phyloP scores from a whole-genome alignment of 2,329 filamentous ascomycete species.

The Fusarium sacchari region DNA sequence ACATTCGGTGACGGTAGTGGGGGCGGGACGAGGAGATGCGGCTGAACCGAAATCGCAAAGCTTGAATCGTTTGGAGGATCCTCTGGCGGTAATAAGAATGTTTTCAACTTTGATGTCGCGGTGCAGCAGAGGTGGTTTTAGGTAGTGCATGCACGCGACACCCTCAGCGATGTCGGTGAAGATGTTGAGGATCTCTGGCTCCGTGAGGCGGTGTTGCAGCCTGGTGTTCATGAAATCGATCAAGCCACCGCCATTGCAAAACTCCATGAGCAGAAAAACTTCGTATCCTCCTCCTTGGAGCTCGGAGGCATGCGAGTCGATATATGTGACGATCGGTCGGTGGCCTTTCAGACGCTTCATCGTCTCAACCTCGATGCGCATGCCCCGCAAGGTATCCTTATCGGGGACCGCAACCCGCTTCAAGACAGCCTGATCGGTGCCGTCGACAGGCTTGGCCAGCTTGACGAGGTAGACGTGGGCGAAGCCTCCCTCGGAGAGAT shows the following conservation, averaged over 20 bases:
- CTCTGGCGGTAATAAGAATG: conserved; percentile 82
- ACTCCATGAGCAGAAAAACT: conserved; percentile 98
- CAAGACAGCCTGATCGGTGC: conserved; percentile 83
- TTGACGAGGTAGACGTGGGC: conserved; percentile 98
- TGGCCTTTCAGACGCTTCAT: conserved; percentile 99
- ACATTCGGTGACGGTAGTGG: conserved; percentile 87
- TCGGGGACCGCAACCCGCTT: conserved; percentile 97
- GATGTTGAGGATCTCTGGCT: conserved; percentile 97
- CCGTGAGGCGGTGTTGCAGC: conserved; percentile 93
- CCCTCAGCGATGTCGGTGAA: conserved; percentile 96
- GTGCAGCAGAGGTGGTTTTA: conserved; percentile 91
- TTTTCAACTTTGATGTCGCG: conserved; percentile 98
- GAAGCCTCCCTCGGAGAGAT: conserved; percentile 97
- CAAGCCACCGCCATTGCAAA: conserved; percentile 90
- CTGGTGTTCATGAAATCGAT: conserved; percentile 99
- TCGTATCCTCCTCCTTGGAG: conserved; percentile 93
- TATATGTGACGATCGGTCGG: conserved; percentile 95
- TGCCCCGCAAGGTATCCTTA: conserved; percentile 91
- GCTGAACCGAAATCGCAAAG: conserved; percentile 98
- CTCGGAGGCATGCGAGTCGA: conserved; percentile 97
- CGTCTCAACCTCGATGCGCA: conserved; percentile 98
- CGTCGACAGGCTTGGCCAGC: conserved; percentile 79
- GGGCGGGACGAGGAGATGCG: conserved; percentile 83
- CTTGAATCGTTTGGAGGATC: conserved; percentile 82
- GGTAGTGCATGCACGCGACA: conserved; percentile 98